Evolutionary conservation across 495 filamentous ascomycete genomes (phyloP).

Genomic region (Aspergillus coremiiformis): DNA sequence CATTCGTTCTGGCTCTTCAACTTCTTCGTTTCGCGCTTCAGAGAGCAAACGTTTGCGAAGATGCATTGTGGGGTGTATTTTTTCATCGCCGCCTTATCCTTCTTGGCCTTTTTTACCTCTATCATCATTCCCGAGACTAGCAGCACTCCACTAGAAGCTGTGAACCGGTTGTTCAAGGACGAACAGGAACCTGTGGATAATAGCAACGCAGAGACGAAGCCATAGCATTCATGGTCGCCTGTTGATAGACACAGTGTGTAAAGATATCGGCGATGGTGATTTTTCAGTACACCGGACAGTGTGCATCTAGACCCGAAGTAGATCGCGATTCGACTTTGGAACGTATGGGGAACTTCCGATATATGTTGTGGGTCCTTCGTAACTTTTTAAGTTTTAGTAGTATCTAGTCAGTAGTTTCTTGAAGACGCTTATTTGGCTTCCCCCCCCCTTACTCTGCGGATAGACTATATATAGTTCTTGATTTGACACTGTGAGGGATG

Average conservation of each 20-base stretch:
- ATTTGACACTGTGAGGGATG: neutral
- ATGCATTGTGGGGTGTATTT: slow-evolving; percentile 70
- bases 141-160: slow-evolving; percentile 44
- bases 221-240: neutral
- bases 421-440: neutral
- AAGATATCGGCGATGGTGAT: neutral
- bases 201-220: neutral
- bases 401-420: too few species aligned
- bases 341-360: neutral
- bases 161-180: slow-evolving; percentile 48
- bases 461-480: neutral
- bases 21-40: slow-evolving; percentile 65
- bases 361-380: neutral
- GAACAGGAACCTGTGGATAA: slow-evolving; percentile 12
- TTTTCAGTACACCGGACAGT: too few species aligned
- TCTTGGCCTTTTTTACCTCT: slow-evolving; percentile 59
- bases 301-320: too few species aligned
- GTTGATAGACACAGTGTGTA: neutral
- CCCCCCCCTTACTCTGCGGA: too few species aligned
- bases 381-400: neutral
- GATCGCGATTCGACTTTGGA: neutral
- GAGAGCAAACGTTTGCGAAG: slow-evolving; percentile 62
- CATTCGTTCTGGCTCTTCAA: slow-evolving; percentile 67
- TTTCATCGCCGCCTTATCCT: slow-evolving; percentile 66
- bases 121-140: slow-evolving; percentile 63